Evolutionary conservation across 345 rosid species (phyloP).

Genomic region (Jatropha curcas): DNA sequence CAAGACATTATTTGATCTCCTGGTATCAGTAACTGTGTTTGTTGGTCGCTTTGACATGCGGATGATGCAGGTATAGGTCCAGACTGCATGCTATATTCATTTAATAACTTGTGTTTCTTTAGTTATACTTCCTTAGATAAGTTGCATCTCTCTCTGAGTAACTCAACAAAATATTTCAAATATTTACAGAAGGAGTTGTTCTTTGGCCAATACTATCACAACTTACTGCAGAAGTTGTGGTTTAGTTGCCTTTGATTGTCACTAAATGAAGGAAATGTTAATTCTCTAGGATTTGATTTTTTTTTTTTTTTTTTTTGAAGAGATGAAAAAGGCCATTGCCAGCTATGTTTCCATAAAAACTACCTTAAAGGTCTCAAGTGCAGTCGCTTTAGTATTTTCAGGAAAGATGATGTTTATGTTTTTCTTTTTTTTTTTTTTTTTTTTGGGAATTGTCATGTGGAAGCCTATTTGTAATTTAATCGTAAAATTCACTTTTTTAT

Average conservation of each 20-base stretch:
- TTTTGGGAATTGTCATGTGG: not conserved
- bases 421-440: too few species aligned
- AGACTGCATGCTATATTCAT: not conserved
- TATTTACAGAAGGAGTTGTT: not conserved
- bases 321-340: not conserved
- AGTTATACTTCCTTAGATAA: not conserved
- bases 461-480: not conserved
- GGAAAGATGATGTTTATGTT: not conserved
- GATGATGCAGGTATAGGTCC: slow-evolving; percentile 84
- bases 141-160: not conserved
- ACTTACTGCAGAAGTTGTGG: not conserved
- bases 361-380: not conserved
- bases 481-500: too few species aligned
- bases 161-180: not conserved
- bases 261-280: not conserved
- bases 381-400: not conserved
- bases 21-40: slow-evolving; percentile 96
- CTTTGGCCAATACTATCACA: not conserved
- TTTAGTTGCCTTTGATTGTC: not conserved
- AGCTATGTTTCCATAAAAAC: not conserved
- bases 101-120: not conserved
- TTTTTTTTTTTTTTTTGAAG: too few species aligned
- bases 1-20: slow-evolving; percentile 94
- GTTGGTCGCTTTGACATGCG: slow-evolving; percentile 99
- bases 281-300: not conserved